phyloP scores from a whole-genome alignment of 768 basidiomycete genomes.

The Mrakia gelida region DNA sequence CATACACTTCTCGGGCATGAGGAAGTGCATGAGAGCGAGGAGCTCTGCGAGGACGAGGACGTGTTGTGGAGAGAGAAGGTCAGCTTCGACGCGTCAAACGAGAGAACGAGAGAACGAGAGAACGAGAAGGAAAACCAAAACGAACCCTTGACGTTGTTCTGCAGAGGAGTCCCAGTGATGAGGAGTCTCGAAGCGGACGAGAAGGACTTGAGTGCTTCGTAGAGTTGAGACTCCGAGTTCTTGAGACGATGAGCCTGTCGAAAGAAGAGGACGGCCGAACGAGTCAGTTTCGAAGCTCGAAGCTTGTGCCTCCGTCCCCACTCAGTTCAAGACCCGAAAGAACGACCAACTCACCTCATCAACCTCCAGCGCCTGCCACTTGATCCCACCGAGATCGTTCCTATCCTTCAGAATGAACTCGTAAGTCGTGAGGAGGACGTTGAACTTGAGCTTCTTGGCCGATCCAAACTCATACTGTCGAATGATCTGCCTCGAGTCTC shows the following conservation, averaged over 20 bases:
- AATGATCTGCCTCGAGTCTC: conserved; percentile 80
- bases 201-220: conserved; percentile 87
- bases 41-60: conserved; percentile 58
- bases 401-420: conserved; percentile 88
- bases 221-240: conserved; percentile 94
- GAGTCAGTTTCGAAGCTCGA: too few species aligned
- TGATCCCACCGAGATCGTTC: conserved; percentile 83
- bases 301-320: neutral
- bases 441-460: conserved; percentile 87
- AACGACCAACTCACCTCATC: conserved; percentile 69
- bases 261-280: neutral
- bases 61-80: conserved; percentile 8
- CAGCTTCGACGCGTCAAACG: too few species aligned
- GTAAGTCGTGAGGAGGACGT: conserved; percentile 94
- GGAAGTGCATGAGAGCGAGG: conserved; percentile 95
- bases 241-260: conserved; percentile 88
- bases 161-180: conserved; percentile 95
- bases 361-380: conserved; percentile 94
- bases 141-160: conserved; percentile 97
- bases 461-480: conserved; percentile 86
- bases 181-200: conserved; percentile 85
- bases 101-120: neutral
- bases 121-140: neutral
- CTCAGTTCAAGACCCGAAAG: neutral
- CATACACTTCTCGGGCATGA: conserved; percentile 94